These are phyloP conservation scores for Ogataea saltuana DNA, from an alignment of 805 yeast species.

Conservation along the genomic window DNA sequence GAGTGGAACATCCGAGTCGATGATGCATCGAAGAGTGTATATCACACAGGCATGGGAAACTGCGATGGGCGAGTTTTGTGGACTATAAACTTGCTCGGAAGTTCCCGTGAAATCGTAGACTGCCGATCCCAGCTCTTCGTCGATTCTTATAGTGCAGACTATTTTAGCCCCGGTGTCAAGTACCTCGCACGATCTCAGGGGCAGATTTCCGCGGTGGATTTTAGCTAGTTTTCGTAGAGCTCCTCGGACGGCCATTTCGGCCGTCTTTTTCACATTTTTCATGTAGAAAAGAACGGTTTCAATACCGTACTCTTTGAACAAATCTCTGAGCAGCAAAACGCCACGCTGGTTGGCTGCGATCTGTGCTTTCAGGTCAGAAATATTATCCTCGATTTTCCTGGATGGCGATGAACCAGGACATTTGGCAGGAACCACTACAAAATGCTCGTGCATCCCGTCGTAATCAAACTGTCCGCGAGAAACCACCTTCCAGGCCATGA, in stretches of 20 bases:
- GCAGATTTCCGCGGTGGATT: constrained; percentile 38
- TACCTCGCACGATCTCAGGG: constrained; percentile 45
- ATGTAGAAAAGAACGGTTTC: constrained; percentile 46
- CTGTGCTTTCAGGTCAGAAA: constrained; percentile 50
- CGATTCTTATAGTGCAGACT: constrained; percentile 43
- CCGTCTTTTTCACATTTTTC: constrained; percentile 46
- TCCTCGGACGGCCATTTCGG: constrained; percentile 45
- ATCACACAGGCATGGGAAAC: constrained; percentile 55
- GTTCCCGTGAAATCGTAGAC: constrained; percentile 54
- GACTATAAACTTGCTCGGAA: constrained; percentile 51
- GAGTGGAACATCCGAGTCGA: constrained; percentile 53
- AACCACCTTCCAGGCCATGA: constrained; percentile 52
- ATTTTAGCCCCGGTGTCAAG: constrained; percentile 59
- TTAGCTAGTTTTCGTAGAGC: constrained; percentile 39
- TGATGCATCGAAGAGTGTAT: constrained; percentile 49
- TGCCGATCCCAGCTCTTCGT: constrained; percentile 41
- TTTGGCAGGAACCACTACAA: constrained; percentile 50
- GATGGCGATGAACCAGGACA: constrained; percentile 56
- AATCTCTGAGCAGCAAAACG: constrained; percentile 42
- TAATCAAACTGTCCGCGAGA: constrained; percentile 54
- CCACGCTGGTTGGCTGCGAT: constrained; percentile 54
- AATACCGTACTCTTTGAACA: constrained; percentile 44
- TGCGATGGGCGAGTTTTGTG: constrained; percentile 56
- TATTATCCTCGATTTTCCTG: constrained; percentile 53
- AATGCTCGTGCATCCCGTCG: constrained; percentile 45